These are phyloP conservation scores for Yamadazyma phyllophila DNA, from an alignment of 805 yeast genomes.

Conservation along the genomic window DNA sequence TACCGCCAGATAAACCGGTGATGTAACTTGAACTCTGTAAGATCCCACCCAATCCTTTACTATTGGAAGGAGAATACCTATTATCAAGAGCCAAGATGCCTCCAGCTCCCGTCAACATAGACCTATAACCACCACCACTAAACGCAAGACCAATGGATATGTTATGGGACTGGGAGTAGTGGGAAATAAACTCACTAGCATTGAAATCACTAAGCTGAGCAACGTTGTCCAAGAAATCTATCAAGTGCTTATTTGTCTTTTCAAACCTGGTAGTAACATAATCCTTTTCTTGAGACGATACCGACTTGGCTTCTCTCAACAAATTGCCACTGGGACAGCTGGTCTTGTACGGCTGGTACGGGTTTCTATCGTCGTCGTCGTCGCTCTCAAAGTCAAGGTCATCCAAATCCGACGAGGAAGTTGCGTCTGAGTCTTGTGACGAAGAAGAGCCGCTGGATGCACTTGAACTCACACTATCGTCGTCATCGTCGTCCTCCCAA, in stretches of 20 bases:
- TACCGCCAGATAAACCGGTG: constrained; percentile 42
- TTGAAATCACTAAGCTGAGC: constrained; percentile 34
- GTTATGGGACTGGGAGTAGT: constrained; percentile 22
- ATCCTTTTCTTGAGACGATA: constrained; percentile 24
- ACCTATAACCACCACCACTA: constrained; percentile 37
- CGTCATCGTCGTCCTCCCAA: constrained; percentile 10
- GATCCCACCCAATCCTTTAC: constrained; percentile 38
- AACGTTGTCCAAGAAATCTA: constrained; percentile 24
- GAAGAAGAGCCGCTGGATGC: not conserved
- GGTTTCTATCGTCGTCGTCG: constrained; percentile 15
- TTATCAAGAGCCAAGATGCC: constrained; percentile 39
- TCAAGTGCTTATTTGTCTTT: constrained; percentile 27
- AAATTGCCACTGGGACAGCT: constrained; percentile 28
- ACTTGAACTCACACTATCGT: not conserved
- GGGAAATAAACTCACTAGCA: constrained; percentile 26
- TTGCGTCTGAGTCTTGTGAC: not conserved
- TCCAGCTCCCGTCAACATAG: constrained; percentile 43
- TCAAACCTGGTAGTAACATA: constrained; percentile 26
- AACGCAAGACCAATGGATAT: constrained; percentile 24
- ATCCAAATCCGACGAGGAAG: not conserved
- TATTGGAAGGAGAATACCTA: constrained; percentile 26
- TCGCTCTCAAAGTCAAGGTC: constrained; percentile 2
- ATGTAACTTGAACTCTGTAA: constrained; percentile 39
- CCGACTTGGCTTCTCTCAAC: constrained; percentile 26
- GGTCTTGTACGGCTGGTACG: constrained; percentile 30